These are phyloP conservation scores for Trichocladium uniseriatum DNA, from an alignment of 495 filamentous ascomycete genomes.

Conservation along the genomic window DNA sequence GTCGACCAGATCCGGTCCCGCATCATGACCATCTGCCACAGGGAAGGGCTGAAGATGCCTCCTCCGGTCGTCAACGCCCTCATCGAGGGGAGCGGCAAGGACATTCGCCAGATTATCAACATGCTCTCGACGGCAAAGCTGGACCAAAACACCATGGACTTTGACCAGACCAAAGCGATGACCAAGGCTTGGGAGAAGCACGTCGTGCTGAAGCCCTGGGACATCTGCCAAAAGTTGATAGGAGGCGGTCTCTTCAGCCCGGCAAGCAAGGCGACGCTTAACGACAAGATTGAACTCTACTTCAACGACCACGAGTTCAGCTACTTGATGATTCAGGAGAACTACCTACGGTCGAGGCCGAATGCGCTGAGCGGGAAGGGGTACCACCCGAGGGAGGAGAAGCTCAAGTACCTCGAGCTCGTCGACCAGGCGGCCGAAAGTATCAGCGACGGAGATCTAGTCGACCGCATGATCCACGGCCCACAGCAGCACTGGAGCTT, in stretches of 20 bases:
- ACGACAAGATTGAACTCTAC: constrained; percentile 97
- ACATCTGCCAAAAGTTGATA: constrained; percentile 88
- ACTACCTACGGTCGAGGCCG: constrained; percentile 80
- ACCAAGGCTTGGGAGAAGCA: constrained; percentile 98
- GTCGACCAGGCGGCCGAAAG: constrained; percentile 81
- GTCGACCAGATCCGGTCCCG: constrained; percentile 79
- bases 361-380: constrained; percentile 50
- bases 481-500: constrained; percentile 96
- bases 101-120: constrained; percentile 97
- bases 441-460: constrained; percentile 94
- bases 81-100: constrained; percentile 86
- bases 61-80: constrained; percentile 82
- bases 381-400: constrained; percentile 46
- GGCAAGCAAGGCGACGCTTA: constrained; percentile 72
- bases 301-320: constrained; percentile 99
- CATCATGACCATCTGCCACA: constrained; percentile 87
- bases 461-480: constrained; percentile 97
- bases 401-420: constrained; percentile 73
- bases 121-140: constrained; percentile 93
- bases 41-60: constrained; percentile 82
- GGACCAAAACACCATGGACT: constrained; percentile 69
- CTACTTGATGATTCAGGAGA: constrained; percentile 95
- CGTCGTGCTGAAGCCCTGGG: constrained; percentile 92
- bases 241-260: constrained; percentile 76
- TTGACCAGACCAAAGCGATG: constrained; percentile 79